Conservation (phyloP, 257 asterid genomes). For the Ajuga chamaepitys region DNA sequence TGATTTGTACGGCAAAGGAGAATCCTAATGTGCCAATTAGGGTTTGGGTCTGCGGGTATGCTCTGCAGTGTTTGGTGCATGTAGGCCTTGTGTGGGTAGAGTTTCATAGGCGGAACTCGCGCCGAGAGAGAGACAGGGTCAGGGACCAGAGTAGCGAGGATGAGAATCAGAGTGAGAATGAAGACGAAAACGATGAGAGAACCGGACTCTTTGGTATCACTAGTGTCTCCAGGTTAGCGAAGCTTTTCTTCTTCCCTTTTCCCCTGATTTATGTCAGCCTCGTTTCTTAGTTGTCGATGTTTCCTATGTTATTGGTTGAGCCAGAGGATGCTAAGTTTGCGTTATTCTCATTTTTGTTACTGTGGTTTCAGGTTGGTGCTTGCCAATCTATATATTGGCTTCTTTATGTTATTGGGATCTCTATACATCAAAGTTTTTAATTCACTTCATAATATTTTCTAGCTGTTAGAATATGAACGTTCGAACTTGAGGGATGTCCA, state of each 20-base stretch:
- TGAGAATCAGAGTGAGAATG: conserved; percentile 32
- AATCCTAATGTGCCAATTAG: conserved; percentile 68
- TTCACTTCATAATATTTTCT: not conserved
- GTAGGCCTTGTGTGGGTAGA: conserved; percentile 76
- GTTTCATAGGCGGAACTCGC: conserved; percentile 43
- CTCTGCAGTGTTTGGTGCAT: conserved; percentile 79
- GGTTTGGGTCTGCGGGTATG: conserved; percentile 90
- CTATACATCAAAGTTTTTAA: not conserved
- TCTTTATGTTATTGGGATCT: too few species aligned
- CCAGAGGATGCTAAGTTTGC: not conserved
- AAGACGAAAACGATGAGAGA: conserved; percentile 30
- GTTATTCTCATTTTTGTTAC: not conserved
- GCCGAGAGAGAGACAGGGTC: conserved; percentile 17
- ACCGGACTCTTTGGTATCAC: conserved; percentile 30
- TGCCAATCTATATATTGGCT: too few species aligned
- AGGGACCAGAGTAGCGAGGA: conserved; percentile 26
- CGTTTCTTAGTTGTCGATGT: too few species aligned
- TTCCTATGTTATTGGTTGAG: not conserved
- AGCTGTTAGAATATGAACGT: not conserved
- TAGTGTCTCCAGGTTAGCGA: conserved; percentile 38
- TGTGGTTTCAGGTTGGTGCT: not conserved
- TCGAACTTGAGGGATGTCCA: not conserved
- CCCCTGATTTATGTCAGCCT: not conserved
- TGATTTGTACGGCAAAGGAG: conserved; percentile 50
- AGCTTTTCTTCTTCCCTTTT: not conserved